A percentile compares a stretch with the other conserved stretches of the same genome.
These are phyloP conservation scores for Chaetoscypha palmicola DNA, from an alignment of 2,329 filamentous ascomycete species.

Conservation along the genomic window DNA sequence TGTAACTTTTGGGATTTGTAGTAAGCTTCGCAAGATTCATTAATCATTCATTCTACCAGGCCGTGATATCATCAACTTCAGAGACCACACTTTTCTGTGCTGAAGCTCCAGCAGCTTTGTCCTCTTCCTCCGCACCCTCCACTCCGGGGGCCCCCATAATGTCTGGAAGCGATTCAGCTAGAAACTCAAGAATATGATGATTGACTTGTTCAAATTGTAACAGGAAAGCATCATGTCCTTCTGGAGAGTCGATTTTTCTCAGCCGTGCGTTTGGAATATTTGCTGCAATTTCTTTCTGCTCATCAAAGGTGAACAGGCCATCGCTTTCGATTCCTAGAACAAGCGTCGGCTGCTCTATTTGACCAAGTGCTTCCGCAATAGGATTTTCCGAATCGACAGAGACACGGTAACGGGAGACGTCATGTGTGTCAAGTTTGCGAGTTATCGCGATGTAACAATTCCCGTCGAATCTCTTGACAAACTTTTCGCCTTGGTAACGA, in stretches of 20 bases:
- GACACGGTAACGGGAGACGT: conserved; percentile 72
- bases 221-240: conserved; percentile 94
- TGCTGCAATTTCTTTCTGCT: conserved; percentile 85
- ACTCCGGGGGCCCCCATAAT: conserved; percentile 66
- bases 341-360: conserved; percentile 83
- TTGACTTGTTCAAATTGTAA: conserved; percentile 98
- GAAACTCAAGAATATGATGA: conserved; percentile 72
- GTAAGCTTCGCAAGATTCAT: no score
- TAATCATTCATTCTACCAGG: conserved; percentile 54
- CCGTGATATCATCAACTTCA: conserved; percentile 92
- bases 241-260: conserved; percentile 83
- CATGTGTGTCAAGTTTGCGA: conserved; percentile 94
- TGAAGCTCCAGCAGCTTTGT: conserved; percentile 50
- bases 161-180: conserved; percentile 75
- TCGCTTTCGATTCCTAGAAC: conserved; percentile 94
- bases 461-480: conserved; percentile 92
- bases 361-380: conserved; percentile 66
- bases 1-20: no score
- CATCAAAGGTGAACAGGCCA: conserved; percentile 92
- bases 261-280: conserved; percentile 71
- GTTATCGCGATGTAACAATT: conserved; percentile 99
- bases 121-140: conserved; percentile 33
- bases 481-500: conserved; percentile 92
- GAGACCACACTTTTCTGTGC: conserved; percentile 89
- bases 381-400: conserved; percentile 32